Base-by-base conservation (phyloP, 805 yeast genomes). In the Metschnikowia similis region DNA sequence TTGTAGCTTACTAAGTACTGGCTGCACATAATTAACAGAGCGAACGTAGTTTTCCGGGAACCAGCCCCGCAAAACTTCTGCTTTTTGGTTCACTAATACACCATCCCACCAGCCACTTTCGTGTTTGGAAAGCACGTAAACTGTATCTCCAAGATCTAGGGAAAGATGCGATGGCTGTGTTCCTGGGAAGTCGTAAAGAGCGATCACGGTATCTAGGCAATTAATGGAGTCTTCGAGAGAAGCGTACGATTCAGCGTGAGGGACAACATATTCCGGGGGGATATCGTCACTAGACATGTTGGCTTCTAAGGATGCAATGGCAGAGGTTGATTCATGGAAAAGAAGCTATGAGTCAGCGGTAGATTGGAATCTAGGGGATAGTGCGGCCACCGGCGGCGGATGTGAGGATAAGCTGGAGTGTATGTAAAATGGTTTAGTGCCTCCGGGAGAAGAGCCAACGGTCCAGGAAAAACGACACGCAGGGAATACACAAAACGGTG, bases 61-160 rank as follows among this genome's bases (percentile, higher is more conserved):
- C 96, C 96, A 89, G 57, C 96, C 96, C 61, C 95, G 75, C 36
- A 63, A 59, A 6, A 77, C 64, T 5, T 71, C 76, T 6, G 78
- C 77, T 53, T 51, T 58, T 48, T 50, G 58, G 45, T 35, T 71
- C 56, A 65, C 47, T 6, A 66, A 45, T 14, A 85, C 74, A 9
- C 96, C 96, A 64, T 89, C 96, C 94, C 95, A 88, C 96, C 96
- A 89, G 2, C 89, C 87, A 2, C 81, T 64, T 36, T 77, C 79
- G 13, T 81, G 72, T 52, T 85, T 85, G 13, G 76, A 63, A n/a
- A 87, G 62, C 11, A 89, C 94, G 56, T 84, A 79, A 1, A 89
- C 69, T 3, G 85, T 75, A 55, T 87, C 95, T 16, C 90, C 92
- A n/a, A 77, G 69, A 47, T 66, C 67, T 17, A 86, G 66, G 21